These are phyloP conservation scores for Saccharomyces eubayanus DNA, from an alignment of 805 yeast species.

Conservation along the genomic window DNA sequence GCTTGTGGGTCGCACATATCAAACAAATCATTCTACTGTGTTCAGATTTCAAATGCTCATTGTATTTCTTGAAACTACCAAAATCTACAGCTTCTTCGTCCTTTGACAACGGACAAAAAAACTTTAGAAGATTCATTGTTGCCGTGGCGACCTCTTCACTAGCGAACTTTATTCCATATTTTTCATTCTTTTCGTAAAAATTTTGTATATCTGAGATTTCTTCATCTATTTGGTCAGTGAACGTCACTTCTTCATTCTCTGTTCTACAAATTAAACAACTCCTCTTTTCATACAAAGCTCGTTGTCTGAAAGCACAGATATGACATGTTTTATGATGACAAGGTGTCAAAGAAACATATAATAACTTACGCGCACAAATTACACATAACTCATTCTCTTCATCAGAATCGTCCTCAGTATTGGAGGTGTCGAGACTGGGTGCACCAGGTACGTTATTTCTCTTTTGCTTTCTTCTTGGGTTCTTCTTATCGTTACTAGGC, in stretches of 20 bases:
- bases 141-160: slow-evolving; percentile 38
- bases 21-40: slow-evolving; percentile 65
- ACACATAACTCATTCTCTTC: slow-evolving; percentile 50
- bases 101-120: slow-evolving; percentile 43
- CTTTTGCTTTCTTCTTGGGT: slow-evolving; percentile 1
- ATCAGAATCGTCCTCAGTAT: slow-evolving; percentile 25
- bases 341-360: slow-evolving; percentile 61
- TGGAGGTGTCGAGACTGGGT: neutral
- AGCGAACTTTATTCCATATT: slow-evolving; percentile 54
- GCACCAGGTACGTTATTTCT: neutral
- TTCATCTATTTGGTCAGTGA: slow-evolving; percentile 41
- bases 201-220: slow-evolving; percentile 34
- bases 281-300: slow-evolving; percentile 67
- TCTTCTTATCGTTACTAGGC: slow-evolving; percentile 1
- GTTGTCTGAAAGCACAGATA: slow-evolving; percentile 69
- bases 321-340: slow-evolving; percentile 86
- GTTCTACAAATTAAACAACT: slow-evolving; percentile 81
- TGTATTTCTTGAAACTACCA: slow-evolving; percentile 46
- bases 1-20: slow-evolving; percentile 69
- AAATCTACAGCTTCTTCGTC: slow-evolving; percentile 30
- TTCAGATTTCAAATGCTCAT: slow-evolving; percentile 52
- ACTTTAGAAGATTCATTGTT: slow-evolving; percentile 45
- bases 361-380: slow-evolving; percentile 71
- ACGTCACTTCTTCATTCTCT: slow-evolving; percentile 48
- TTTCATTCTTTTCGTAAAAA: slow-evolving; percentile 35